Base-by-base conservation (phyloP, 352 stramenopile species). In the Halophytophthora batemanensis region DNA sequence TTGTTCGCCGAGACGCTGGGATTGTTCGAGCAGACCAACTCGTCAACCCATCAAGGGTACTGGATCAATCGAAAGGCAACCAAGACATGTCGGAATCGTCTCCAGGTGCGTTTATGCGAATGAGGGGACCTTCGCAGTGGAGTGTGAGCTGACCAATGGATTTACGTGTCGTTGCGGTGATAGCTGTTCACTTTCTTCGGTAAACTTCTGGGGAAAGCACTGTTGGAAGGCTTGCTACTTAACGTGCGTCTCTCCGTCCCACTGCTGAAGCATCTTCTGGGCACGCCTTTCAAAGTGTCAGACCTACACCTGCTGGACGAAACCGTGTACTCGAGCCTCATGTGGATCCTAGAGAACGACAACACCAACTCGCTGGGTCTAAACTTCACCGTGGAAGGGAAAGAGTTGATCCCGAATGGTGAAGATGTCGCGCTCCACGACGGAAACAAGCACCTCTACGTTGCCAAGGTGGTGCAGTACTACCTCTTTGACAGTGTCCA, bases 381-480 rank as follows among this genome's bases (percentile, higher is more conserved):
- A 18, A 89, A 79, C 38, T 93, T 93, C 39, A 74, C 53, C 0
- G 60, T 90, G 11, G 71, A 86, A 35, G 63, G 60, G 17, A 46
- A 65, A n/a, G 73, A 90, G 19, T 56, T 94, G 15, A 77, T 90
- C 47, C 72, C 71, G n/a, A 69, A 69, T 22, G 84, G 84, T 14
- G 31, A 66, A 1, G 52, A 82, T 6, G 69, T 86, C 4, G 13
- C 52, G 15, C 80, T 99, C 2, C 97, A 87, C 15, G 95, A 98
- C 43, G 82, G 90, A 25, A 99, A 99, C 81, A 95, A 98, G 48
- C 74, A 89, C 1, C 73, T 97, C 53, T 99, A 97, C 61, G 73
- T 98, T 14, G 71, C 85, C 10, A 86, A 88, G 21, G 84, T 93
- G 37, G 70, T 98, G 40, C 96, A 97, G 53, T 98, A 98, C 69